Evolutionary conservation across 2,329 filamentous ascomycete species (phyloP).

Genomic region (Colletotrichum tabaci): DNA sequence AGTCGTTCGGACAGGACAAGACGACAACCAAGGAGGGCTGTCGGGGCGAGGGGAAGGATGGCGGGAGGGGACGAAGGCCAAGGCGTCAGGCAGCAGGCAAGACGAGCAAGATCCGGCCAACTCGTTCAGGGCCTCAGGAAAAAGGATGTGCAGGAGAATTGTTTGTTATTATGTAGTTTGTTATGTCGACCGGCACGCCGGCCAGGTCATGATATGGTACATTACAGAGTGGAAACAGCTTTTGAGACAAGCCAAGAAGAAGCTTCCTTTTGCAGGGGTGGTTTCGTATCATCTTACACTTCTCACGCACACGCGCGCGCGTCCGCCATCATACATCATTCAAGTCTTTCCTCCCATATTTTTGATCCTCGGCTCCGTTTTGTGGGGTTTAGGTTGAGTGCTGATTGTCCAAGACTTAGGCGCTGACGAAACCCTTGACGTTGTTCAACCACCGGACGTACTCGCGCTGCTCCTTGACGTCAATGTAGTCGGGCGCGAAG

Average conservation of each 20-base stretch:
- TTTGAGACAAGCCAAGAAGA: conserved; percentile 40
- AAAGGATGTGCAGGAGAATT: conserved; percentile 1
- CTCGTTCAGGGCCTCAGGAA: not conserved
- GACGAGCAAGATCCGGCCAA: not conserved
- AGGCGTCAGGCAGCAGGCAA: no score
- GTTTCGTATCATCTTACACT: conserved; percentile 41
- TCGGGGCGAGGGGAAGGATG: not conserved
- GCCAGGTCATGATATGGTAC: conserved; percentile 43
- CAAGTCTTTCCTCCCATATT: conserved; percentile 24
- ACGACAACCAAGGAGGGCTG: no score
- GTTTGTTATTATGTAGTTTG: conserved; percentile 36
- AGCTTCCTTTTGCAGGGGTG: conserved; percentile 20
- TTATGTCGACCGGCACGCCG: conserved; percentile 26
- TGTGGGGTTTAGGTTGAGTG: not conserved
- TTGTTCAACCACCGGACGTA: conserved; percentile 92
- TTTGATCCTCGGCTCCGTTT: not conserved
- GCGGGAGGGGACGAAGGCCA: not conserved
- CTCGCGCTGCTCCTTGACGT: conserved; percentile 98
- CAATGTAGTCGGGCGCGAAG: conserved; percentile 96
- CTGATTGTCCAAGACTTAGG: conserved; percentile 58
- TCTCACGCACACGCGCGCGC: conserved; percentile 8
- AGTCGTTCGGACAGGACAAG: no score
- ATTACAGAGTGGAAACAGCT: conserved; percentile 43
- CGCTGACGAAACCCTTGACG: conserved; percentile 88
- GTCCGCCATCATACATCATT: conserved; percentile 38